phyloP scores from a whole-genome alignment of 2,329 filamentous ascomycete species.

The Xylariales sp. region DNA sequence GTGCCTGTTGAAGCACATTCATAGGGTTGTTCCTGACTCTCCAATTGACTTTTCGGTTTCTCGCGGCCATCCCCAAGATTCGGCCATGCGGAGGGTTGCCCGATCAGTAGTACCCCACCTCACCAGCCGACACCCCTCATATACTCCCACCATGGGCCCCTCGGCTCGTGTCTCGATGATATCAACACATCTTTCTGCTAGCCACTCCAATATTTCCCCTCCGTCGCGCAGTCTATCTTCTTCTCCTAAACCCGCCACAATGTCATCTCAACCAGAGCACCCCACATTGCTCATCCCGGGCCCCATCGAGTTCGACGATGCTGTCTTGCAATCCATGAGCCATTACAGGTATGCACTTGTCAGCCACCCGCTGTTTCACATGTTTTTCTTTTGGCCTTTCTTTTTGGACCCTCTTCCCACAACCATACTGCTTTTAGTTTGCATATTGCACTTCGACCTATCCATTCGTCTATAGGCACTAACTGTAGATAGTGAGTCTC shows the following conservation, averaged over 20 bases:
- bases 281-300: constrained; percentile 88
- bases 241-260: constrained; percentile 31
- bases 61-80: neutral
- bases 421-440: no score
- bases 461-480: constrained; percentile 8
- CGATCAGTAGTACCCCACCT: constrained; percentile 9
- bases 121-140: constrained; percentile 10
- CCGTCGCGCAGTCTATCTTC: constrained; percentile 24
- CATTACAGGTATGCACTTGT: constrained; percentile 69
- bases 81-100: constrained; percentile 10
- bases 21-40: no score
- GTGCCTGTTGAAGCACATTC: no score
- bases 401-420: no score
- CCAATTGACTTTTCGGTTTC: no score
- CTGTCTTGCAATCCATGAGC: constrained; percentile 88
- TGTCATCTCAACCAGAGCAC: constrained; percentile 60
- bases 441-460: neutral
- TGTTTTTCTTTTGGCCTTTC: no score
- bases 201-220: constrained; percentile 19
- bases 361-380: constrained; percentile 7
- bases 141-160: constrained; percentile 7
- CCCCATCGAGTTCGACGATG: constrained; percentile 98
- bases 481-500: constrained; percentile 67
- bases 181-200: constrained; percentile 14
- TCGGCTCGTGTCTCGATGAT: constrained; percentile 6